A percentile compares a stretch with the other conserved stretches of the same genome.
Evolutionary conservation across 2,329 filamentous ascomycete genomes (phyloP).

Genomic region (Diaporthe velutina): DNA sequence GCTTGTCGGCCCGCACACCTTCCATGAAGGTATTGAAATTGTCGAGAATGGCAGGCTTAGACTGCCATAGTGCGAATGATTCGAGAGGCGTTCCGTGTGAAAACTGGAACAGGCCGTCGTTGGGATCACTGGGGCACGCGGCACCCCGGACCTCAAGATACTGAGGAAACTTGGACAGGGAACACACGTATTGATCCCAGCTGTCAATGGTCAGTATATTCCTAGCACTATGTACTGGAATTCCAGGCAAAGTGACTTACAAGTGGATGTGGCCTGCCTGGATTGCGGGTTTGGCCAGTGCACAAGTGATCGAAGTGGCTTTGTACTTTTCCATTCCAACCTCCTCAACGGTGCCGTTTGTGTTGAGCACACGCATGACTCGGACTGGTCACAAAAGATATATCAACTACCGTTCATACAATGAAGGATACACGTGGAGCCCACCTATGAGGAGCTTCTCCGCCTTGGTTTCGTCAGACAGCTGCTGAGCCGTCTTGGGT

Average conservation of each 20-base stretch:
- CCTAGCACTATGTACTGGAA: background rate
- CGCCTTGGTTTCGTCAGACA: background rate
- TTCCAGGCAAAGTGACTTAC: background rate
- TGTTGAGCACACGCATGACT: background rate
- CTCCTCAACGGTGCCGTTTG: conserved; percentile 13
- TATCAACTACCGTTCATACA: background rate
- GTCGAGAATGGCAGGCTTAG: background rate
- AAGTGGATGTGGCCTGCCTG: background rate
- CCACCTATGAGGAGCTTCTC: background rate
- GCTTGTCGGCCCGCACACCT: conserved; percentile 2
- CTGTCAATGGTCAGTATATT: background rate
- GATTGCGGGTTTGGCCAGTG: conserved; percentile 2
- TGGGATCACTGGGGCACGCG: background rate
- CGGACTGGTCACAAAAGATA: background rate
- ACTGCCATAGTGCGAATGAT: background rate
- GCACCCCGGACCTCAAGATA: background rate
- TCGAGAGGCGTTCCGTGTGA: background rate
- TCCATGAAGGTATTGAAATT: conserved; percentile 11
- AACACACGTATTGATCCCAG: background rate
- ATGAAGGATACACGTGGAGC: background rate
- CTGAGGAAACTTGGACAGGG: conserved; percentile 7
- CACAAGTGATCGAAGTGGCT: background rate
- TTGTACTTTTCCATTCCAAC: background rate
- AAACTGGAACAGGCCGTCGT: background rate
- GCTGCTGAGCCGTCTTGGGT: background rate